A percentile compares a stretch with the other conserved stretches of the same genome.
phyloP scores from a whole-genome alignment of 768 basidiomycete genomes.

The Tulasnella sp. region DNA sequence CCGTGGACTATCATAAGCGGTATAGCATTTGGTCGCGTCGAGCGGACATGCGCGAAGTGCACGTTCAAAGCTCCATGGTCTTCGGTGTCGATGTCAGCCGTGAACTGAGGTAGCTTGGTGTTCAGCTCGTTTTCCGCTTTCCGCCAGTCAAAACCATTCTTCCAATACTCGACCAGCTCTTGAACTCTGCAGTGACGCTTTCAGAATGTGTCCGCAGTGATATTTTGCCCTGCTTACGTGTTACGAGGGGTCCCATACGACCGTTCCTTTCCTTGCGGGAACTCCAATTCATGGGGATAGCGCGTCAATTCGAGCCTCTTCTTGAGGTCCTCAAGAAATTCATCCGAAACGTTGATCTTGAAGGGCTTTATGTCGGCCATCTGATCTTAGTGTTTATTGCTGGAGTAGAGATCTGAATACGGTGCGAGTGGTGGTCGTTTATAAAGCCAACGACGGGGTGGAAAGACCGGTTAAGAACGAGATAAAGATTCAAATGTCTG shows the following conservation, averaged over 20 bases:
- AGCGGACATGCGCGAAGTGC: conserved; percentile 7
- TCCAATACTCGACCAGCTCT: conserved; percentile 12
- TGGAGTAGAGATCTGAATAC: neutral
- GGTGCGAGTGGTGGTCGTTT: neutral
- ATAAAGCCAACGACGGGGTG: neutral
- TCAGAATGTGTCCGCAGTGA: neutral
- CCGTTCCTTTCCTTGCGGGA: conserved; percentile 4
- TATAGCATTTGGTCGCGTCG: conserved; percentile 2
- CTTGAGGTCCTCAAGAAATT: neutral
- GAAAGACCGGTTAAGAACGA: neutral
- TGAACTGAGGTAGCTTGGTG: conserved; percentile 9
- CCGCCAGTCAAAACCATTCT: conserved; percentile 4
- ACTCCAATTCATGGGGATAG: conserved; percentile 7
- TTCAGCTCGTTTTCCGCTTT: neutral
- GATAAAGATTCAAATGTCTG: neutral
- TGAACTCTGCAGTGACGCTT: neutral
- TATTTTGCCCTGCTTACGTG: neutral
- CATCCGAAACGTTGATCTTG: conserved; percentile 6
- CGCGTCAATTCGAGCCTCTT: neutral
- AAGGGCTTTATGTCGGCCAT: conserved; percentile 4
- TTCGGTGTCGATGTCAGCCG: neutral
- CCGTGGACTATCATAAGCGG: conserved; percentile 9
- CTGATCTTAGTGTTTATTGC: neutral
- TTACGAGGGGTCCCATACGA: conserved; percentile 10
- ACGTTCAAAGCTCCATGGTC: neutral